Conservation (phyloP, 331 rosid species). For the Quercus lobata region DNA sequence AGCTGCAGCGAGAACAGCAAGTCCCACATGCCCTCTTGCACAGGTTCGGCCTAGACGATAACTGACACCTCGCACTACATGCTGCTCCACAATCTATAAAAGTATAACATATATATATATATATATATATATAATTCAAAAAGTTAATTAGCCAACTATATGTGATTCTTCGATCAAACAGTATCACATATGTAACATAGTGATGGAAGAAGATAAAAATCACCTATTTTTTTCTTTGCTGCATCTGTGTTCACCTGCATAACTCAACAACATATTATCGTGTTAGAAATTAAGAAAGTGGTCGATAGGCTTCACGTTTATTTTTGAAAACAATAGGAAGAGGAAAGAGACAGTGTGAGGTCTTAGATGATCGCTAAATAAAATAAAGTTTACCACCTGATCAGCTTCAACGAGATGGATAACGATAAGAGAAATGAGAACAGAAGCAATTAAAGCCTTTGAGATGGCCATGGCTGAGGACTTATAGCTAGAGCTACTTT, state of each 20-base stretch:
- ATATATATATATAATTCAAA: neutral
- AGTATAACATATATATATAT: neutral
- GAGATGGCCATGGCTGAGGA: constrained; percentile 27
- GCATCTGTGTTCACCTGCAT: neutral
- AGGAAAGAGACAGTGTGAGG: neutral
- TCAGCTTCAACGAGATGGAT: constrained; percentile 26
- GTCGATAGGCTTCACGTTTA: neutral
- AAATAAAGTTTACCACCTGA: constrained; percentile 19
- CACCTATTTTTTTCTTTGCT: neutral
- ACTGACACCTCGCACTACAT: constrained; percentile 53
- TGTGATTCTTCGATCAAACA: neutral
- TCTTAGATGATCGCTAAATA: neutral
- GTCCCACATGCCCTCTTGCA: constrained; percentile 81
- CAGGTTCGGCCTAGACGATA: constrained; percentile 45
- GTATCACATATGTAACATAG: neutral
- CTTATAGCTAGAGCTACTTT: neutral
- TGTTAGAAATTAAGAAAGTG: neutral
- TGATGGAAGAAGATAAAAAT: neutral
- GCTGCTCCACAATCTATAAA: constrained; percentile 46
- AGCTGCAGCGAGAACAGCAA: constrained; percentile 62
- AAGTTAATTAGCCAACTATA: neutral
- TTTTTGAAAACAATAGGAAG: neutral
- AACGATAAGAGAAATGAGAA: constrained; percentile 35
- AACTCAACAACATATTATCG: neutral
- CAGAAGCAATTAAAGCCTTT: constrained; percentile 26